A percentile compares a stretch with the other conserved stretches of the same genome.
Evolutionary conservation across 179 eudicot species (phyloP).

Genomic region (Drosera spatulata): DNA sequence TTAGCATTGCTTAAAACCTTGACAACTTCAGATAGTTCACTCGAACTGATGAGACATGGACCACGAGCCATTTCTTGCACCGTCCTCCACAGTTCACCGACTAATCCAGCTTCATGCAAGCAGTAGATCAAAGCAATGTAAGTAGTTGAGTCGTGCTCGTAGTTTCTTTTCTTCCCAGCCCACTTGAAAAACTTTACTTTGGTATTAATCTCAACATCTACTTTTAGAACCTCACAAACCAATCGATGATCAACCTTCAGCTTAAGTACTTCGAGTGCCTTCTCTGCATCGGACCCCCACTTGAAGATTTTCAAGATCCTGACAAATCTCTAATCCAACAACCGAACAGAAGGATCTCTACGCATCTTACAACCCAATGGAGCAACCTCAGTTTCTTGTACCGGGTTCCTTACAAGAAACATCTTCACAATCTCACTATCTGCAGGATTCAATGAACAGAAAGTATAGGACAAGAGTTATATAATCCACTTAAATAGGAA

Average conservation of each 20-base stretch:
- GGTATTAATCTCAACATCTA: conserved; percentile 68
- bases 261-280: conserved; percentile 86
- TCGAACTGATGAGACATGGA: conserved; percentile 41
- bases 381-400: conserved; percentile 22
- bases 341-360: conserved; percentile 29
- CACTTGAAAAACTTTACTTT: conserved; percentile 88
- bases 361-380: conserved; percentile 11
- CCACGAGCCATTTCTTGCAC: conserved; percentile 76
- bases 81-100: conserved; percentile 80
- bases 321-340: conserved; percentile 75
- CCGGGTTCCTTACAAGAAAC: conserved; percentile 48
- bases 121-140: conserved; percentile 70
- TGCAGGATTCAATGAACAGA: conserved; percentile 17
- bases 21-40: conserved; percentile 60
- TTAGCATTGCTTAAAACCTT: conserved; percentile 66
- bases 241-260: conserved; percentile 75
- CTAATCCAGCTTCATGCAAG: conserved; percentile 55
- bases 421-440: conserved; percentile 79
- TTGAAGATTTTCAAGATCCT: conserved; percentile 86
- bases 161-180: conserved; percentile 83
- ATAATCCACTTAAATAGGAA: no score
- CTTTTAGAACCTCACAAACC: conserved; percentile 78
- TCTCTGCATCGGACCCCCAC: conserved; percentile 99
- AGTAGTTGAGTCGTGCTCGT: conserved; percentile 72
- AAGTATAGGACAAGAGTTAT: not conserved